Percentiles rank a stretch among this genome's conserved stretches.
Evolutionary conservation across 768 basidiomycete genomes (phyloP).

Genomic region (Russula sp.): DNA sequence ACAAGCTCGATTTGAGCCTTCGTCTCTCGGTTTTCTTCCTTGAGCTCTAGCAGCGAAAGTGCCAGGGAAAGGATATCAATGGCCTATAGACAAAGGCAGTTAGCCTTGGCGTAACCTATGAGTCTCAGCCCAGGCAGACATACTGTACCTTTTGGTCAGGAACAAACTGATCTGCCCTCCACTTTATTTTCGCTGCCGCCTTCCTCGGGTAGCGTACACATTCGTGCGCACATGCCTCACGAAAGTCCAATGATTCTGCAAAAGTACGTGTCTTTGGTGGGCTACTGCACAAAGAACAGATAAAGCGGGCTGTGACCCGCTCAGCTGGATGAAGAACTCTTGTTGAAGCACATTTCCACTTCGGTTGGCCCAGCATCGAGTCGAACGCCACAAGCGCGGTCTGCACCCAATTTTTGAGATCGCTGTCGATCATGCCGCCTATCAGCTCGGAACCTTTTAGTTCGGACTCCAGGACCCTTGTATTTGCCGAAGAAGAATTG

Average conservation of each 20-base stretch:
- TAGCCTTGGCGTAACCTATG: slow-evolving; percentile 11
- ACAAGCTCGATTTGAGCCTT: not conserved
- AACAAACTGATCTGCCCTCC: slow-evolving; percentile 53
- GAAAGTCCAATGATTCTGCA: slow-evolving; percentile 53
- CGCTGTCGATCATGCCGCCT: slow-evolving; percentile 40
- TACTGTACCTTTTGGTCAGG: slow-evolving; percentile 54
- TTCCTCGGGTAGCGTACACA: slow-evolving; percentile 42
- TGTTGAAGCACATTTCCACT: slow-evolving; percentile 52
- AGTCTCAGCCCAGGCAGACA: not conserved
- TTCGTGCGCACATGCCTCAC: slow-evolving; percentile 55
- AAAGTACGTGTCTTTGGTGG: slow-evolving; percentile 37
- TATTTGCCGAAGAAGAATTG: not conserved
- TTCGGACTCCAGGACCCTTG: slow-evolving; percentile 15
- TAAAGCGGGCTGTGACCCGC: slow-evolving; percentile 56
- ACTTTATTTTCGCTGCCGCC: slow-evolving; percentile 36
- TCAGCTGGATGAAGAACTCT: slow-evolving; percentile 53
- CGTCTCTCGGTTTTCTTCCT: slow-evolving; percentile 14
- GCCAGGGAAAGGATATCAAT: slow-evolving; percentile 23
- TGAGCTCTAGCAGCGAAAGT: not conserved
- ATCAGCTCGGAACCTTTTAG: slow-evolving; percentile 36
- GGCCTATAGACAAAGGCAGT: slow-evolving; percentile 15
- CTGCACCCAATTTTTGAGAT: slow-evolving; percentile 51
- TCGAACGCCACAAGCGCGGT: slow-evolving; percentile 46
- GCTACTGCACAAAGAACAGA: slow-evolving; percentile 51
- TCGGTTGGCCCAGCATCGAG: slow-evolving; percentile 46